These are phyloP conservation scores for Phytophthora fragariaefolia DNA, from an alignment of 352 stramenopile genomes.

Conservation along the genomic window DNA sequence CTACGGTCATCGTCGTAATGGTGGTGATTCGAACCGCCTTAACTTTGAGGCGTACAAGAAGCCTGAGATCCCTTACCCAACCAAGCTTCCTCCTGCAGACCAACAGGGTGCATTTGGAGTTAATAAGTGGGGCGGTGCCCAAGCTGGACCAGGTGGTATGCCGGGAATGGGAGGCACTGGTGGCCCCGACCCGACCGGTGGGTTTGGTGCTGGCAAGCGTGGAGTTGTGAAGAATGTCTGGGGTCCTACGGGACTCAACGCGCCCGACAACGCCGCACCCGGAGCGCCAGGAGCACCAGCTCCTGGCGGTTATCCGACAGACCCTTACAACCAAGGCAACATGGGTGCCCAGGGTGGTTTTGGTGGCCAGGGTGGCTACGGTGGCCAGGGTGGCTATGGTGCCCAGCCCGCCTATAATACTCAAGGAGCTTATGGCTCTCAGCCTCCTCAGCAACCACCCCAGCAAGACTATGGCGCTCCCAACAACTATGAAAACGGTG, in stretches of 20 bases:
- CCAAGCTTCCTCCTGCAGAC: constrained; percentile 74
- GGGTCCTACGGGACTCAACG: constrained; percentile 82
- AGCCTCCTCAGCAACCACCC: constrained; percentile 35
- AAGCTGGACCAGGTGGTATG: constrained; percentile 35
- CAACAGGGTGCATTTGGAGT: constrained; percentile 47
- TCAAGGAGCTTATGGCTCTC: constrained; percentile 42
- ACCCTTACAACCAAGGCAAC: constrained; percentile 45
- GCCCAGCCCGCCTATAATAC: constrained; percentile 47
- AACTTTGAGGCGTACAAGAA: constrained; percentile 93
- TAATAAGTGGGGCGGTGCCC: constrained; percentile 71
- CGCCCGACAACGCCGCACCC: constrained; percentile 46
- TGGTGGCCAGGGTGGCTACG: constrained; percentile 43
- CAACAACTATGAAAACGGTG: constrained; percentile 59
- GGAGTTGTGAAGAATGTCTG: constrained; percentile 85
- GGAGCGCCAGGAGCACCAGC: constrained; percentile 24
- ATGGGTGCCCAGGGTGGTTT: constrained; percentile 37
- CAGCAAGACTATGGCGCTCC: constrained; percentile 53
- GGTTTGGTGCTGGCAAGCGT: constrained; percentile 54
- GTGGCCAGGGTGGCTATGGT: constrained; percentile 44
- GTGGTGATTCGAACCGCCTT: constrained; percentile 60
- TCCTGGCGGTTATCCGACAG: constrained; percentile 43
- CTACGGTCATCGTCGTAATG: constrained; percentile 68
- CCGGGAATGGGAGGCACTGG: constrained; percentile 35
- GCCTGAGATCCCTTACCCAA: constrained; percentile 87
- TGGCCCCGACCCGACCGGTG: constrained; percentile 45